Base-by-base conservation (phyloP, 768 basidiomycete genomes). In the Vararia minispora region DNA sequence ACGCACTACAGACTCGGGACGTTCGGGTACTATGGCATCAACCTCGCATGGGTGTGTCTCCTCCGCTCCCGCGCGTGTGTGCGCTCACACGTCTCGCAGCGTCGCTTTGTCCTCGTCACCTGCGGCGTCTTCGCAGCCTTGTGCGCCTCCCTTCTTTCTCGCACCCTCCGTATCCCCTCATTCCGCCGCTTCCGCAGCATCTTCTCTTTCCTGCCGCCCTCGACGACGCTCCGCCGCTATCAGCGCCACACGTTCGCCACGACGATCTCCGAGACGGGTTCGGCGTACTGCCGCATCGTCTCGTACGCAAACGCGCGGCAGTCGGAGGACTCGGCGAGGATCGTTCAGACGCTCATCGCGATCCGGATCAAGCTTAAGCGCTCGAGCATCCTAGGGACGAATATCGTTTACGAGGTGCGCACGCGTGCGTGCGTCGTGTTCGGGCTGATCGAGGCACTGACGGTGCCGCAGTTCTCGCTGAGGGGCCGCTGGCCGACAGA, bases 401-500 rank as follows among this genome's bases (percentile, higher is more conserved):
- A 84, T 50, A 71, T 72, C 14, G 59, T 69, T 1, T 84, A 83
- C 42, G 82, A 84, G 68, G 81, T 79, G 23, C 8, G 64, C 39
- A 24, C 21, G n/a, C n/a, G n/a, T n/a, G n/a, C 7, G 39, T 27
- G 1, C 24, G 5, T 11, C 26, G 37, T 14, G 44, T 43, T 24
- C n/a, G 26, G 32, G 3, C 11, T 17, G 18, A 16, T 10, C 12
- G 21, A 14, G 20, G 12, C 38, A 7, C 35, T 45, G 14, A 8
- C 34, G 5, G 20, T 37, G 6, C 41, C 39, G 39, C 50, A 89
- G 78, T 75, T 86, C 53, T 87, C 85, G 0, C 57, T 90, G 17
- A 58, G 74, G 36, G 88, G 87, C 1, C 62, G 67, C 46, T 90
- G 85, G 88, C 88, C 88, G 1, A 71, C 72, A n/a, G 61, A 81